Base-by-base conservation (phyloP, 2,329 filamentous ascomycete genomes). In the Fusarium foetens region DNA sequence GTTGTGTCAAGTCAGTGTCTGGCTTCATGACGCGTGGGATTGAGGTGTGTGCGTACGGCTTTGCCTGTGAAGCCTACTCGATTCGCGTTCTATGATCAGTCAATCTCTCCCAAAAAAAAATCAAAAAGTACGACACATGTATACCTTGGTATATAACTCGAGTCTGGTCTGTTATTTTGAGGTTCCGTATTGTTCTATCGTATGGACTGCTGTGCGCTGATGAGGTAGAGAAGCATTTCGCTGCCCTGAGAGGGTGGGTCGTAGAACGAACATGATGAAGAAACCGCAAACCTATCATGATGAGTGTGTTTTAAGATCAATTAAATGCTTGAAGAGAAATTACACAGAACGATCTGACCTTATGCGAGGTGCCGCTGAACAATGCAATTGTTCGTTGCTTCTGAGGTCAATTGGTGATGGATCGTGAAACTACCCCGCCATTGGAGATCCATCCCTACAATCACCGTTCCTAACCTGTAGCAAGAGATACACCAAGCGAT, bases 91-190 rank as follows among this genome's bases (percentile, higher is more conserved):
- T 6, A 52, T 13, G 57, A 58, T 43, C 12, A 27, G 35, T 48
- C 19, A 38, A 33, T 19, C 23, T 9, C 11, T 46, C 21, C 19
- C 10, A 14, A 1, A 35, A n/a, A 12, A 11, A 5, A 39, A 35
- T n/a, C 25, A 5, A 17, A 12, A 12, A 16, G 7, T 9, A 25
- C 35, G 23, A n/a, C 1, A 12, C 8, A 11, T 19, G 9, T 48
- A 16, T 54, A 78, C 80, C 81, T 72, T 83, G 80, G 35, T 79
- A 82, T n/a, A 83, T 81, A 6, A 83, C 79, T n/a, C 75, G 73
- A 3, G 78, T 81, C 29, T 74, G 58, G 13, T 68, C 63, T 23
- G 76, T 67, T 13, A 82, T 70, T 3, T 65, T 66, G 11, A 83
- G 64, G 27, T 80, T 81, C 4, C 55, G 38, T 23, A 82, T 79